Base-by-base conservation (phyloP, 2,329 filamentous ascomycete genomes). In the Microcyclosporella mali region DNA sequence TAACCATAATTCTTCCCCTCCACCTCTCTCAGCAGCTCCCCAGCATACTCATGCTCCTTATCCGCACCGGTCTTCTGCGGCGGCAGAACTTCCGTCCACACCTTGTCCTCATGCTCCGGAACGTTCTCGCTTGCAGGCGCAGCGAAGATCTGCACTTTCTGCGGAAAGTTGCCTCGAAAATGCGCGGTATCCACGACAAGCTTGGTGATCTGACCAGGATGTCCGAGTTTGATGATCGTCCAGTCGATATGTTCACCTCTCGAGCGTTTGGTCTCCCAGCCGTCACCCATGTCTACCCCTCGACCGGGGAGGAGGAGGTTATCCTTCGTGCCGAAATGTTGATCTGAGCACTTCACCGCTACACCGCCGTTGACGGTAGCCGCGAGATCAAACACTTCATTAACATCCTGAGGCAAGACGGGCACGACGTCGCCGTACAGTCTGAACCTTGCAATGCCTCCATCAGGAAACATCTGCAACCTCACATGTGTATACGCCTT, bases 261-360 rank as follows among this genome's bases (percentile, higher is more conserved):
- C 28, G 84, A 87, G 41, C 86, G 75, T 52, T 82, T 79, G 43
- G 86, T 92, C 68, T 92, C 86, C 86, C 87, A 92, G 6, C 86
- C 87, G 62, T 90, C 86, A 38, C 85, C 84, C 86, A 92, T 92
- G 66, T 92, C 84, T 62, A 82, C 81, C 32, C 85, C 85, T 18
- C 85, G 74, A 2, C 84, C 85, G 0, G 85, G 85, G 3, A 89
- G 71, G n/a, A 89, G 74, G 27, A 90, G 70, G 66, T 90, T 89
- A 60, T 85, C 81, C 62, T 84, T 88, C 29, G 80, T 84, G 47
- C 86, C 85, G 57, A 89, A 94, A 66, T 92, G 86, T 67, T 92
- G 82, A 64, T 92, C 85, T 47, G 80, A 87, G 70, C 85, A 89
- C 1, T 78, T 75, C 7, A 87, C 70, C 29, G 84, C 85, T 18